These are phyloP conservation scores for Picochlorum sp. DNA, from an alignment of 139 green algal species.

Conservation along the genomic window DNA sequence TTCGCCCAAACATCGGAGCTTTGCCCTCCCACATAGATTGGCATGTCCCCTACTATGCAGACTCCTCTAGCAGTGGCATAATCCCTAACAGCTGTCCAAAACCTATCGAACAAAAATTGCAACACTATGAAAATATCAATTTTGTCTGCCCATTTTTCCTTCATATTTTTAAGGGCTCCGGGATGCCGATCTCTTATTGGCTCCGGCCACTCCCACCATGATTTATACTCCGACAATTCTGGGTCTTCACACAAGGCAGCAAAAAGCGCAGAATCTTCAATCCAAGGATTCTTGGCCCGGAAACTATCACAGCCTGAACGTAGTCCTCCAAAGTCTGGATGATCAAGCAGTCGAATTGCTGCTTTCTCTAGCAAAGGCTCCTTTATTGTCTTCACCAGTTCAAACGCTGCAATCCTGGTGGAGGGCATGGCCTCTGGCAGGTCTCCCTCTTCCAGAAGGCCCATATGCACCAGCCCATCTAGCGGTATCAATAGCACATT, in stretches of 20 bases:
- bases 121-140: constrained; percentile 82
- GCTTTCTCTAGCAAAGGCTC: constrained; percentile 63
- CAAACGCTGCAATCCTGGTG: constrained; percentile 12
- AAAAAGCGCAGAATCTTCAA: constrained; percentile 89
- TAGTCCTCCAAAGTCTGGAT: constrained; percentile 24
- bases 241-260: constrained; percentile 37
- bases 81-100: constrained; percentile 73
- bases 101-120: constrained; percentile 93
- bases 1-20: constrained; percentile 94
- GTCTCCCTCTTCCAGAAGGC: constrained; percentile 61
- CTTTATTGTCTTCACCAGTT: constrained; percentile 24
- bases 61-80: constrained; percentile 83
- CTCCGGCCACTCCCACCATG: constrained; percentile 91
- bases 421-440: constrained; percentile 16
- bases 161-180: constrained; percentile 17
- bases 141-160: constrained; percentile 32
- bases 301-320: constrained; percentile 36
- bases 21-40: constrained; percentile 94
- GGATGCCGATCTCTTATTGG: constrained; percentile 35
- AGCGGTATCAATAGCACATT: constrained; percentile 84
- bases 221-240: constrained; percentile 11
- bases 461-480: constrained; percentile 69
- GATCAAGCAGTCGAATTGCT: constrained; percentile 40
- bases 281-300: constrained; percentile 59
- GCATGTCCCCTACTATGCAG: constrained; percentile 93